Conservation (phyloP, 2,329 filamentous ascomycete genomes). For the Aspergillus oerlinghausenensis region DNA sequence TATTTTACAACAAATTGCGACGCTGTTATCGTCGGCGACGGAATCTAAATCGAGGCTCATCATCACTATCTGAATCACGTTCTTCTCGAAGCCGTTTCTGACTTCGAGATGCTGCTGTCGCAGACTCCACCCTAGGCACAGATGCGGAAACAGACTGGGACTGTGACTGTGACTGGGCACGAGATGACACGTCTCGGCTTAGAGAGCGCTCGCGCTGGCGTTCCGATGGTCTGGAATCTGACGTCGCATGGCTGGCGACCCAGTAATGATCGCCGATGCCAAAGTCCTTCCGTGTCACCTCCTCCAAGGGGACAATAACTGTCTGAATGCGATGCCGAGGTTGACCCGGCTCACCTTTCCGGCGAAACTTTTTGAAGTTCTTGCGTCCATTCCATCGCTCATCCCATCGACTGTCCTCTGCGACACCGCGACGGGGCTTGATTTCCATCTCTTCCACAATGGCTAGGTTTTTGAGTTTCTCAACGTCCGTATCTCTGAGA, state of each 20-base stretch:
- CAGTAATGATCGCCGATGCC: slow-evolving; percentile 75
- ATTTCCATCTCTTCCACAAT: slow-evolving; percentile 75
- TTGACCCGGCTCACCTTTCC: slow-evolving; percentile 29
- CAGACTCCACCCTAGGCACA: slow-evolving; percentile 18
- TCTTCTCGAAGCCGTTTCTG: slow-evolving; percentile 33
- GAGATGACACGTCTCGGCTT: slow-evolving; percentile 4
- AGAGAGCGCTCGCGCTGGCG: slow-evolving; percentile 14
- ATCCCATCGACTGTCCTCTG: slow-evolving; percentile 66
- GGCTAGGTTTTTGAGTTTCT: slow-evolving; percentile 67
- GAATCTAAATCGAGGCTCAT: slow-evolving; percentile 54
- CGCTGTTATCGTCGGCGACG: slow-evolving; percentile 38
- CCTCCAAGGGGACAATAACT: slow-evolving; percentile 67
- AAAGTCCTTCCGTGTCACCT: slow-evolving; percentile 66
- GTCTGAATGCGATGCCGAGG: slow-evolving; percentile 43
- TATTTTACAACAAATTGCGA: slow-evolving; percentile 6
- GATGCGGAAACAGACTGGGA: slow-evolving; percentile 14
- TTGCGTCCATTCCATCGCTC: slow-evolving; percentile 87
- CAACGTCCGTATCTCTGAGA: slow-evolving; percentile 63
- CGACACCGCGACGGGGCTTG: slow-evolving; percentile 28
- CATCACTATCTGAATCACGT: slow-evolving; percentile 53
- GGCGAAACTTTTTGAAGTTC: slow-evolving; percentile 85
- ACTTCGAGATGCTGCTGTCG: slow-evolving; percentile 14
- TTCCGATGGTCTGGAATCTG: slow-evolving; percentile 18
- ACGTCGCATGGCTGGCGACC: slow-evolving; percentile 41
- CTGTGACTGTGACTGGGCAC: slow-evolving; percentile 5